Base-by-base conservation (phyloP, 1,284 basidiomycete genomes). In the Ceratobasidium sp. region DNA sequence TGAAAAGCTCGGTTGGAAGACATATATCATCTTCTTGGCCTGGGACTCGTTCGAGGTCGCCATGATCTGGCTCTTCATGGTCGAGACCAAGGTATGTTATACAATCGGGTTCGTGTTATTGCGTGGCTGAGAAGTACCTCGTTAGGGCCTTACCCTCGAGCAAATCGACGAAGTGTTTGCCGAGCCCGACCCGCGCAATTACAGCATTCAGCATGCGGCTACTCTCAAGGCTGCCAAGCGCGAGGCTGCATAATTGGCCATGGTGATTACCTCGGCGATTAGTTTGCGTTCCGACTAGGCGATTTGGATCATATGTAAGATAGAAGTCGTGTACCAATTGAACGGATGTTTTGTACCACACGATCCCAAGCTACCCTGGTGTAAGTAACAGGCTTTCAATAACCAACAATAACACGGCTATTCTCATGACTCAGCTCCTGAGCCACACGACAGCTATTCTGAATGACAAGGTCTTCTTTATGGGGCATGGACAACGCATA, bases 31-130 rank as follows among this genome's bases (percentile, higher is more conserved):
- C 54, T 86, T 86, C 77, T 77, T 83, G 60, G 77, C 80, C n/a
- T 86, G 83, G 82, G 84, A 86, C 75, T 76, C 82, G 0, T 84
- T 88, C 75, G 87, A 88, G 75, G 79, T 85, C 44, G 75, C 83
- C n/a, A 82, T 88, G 74, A 84, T 88, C 73, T 88, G 84, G 77
- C 79, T 85, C 71, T 85, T 83, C 76, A 77, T 83, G 25, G 80
- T 85, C 12, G 84, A 86, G 77, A 85, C 83, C 48, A 62, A 62
- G 53, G 53, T 60, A 61, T 18, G 38, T 38, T 51, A 18, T 14
- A 4, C 2, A n/a, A n/a, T 51, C 28, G 12, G 14, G 12, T 77
- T 33, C 78, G 40, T 28, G 28, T 18, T 4, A 23, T 11, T 58
- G 18, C n/a, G 12, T 16, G 3, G 16, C 46, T 61, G 16, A 70